Evolutionary conservation across 1,284 basidiomycete species (phyloP), one percentile per base, ranked within the genome.

Genomic region (Phlebopus sp.): DNA sequence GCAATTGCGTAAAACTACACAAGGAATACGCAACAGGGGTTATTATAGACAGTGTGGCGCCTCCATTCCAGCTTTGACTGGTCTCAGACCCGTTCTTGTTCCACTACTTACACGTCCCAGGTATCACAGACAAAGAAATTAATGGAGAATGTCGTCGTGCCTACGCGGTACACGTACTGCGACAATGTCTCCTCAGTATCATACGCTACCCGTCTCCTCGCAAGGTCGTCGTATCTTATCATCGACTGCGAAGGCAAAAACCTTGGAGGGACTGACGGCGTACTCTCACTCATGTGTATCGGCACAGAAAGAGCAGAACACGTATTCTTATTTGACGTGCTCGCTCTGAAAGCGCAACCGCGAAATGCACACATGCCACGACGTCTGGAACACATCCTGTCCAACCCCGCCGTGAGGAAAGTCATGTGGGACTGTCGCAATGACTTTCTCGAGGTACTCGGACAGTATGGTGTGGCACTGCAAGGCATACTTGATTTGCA

Each of bases 371-470:
- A 55, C 34, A 53, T 70, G 10, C 27, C 27, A 18, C 52, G 54
- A 7, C 50, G 44, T 19, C 47, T 72, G 2, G 50, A 69, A 9
- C 30, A 46, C 14, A 52, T 71, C 14, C 62, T 75, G 39, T 51
- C 55, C 30, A 50, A 64, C 17, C 49, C 56, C 7, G 45, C 49
- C 1, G 53, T 72, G 36, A 58, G 63, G 23, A 75, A 76, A 57
- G 51, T 76, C 47, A 71, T 72, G 46, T 75, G 74, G 73, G 73
- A 75, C 51, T 74, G 73, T 14, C 64, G 72, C 1, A 67, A 70
- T 59, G 74, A 75, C 54, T 71, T 57, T 54, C 53, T 70, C 25
- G 74, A 75, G 53, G 60, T 76, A 2, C 55, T 31, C 3, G 48
- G 56, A 10, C 51, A 55, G 1, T 69, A 68, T 30, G 66, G 62